A percentile compares a stretch with the other conserved stretches of the same genome.
Evolutionary conservation across 208 protist species (phyloP).

Genomic region (Leishmania tropica): DNA sequence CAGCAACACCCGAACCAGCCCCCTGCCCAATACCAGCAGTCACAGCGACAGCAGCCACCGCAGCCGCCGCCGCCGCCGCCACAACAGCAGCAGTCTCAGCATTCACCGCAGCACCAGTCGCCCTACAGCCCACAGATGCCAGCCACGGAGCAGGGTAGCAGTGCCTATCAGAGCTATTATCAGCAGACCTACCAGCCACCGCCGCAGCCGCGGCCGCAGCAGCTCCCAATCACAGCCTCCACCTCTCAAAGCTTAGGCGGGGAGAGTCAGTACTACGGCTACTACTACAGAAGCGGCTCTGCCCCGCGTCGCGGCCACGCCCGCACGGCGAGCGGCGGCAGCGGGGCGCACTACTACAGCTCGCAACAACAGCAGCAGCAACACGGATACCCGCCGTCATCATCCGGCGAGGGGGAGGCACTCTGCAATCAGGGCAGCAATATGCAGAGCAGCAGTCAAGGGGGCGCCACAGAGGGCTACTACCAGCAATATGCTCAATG

Average conservation of each 20-base stretch:
- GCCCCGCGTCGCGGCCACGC: constrained; percentile 1
- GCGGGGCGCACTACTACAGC: not conserved
- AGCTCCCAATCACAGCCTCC: not conserved
- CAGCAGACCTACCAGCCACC: constrained; percentile 13
- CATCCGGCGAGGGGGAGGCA: constrained; percentile 1
- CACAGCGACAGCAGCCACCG: constrained; percentile 1
- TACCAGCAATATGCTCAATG: constrained; percentile 8
- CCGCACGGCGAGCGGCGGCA: constrained; percentile 7
- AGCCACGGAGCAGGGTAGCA: constrained; percentile 4
- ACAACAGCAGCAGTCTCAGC: not conserved
- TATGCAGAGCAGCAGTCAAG: not conserved
- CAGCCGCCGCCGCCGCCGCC: not conserved
- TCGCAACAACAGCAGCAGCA: not conserved
- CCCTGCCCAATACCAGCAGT: not conserved
- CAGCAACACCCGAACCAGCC: not conserved
- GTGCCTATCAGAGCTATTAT: constrained; percentile 8
- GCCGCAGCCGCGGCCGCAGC: constrained; percentile 17
- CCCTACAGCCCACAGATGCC: constrained; percentile 2
- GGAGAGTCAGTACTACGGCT: constrained; percentile 3
- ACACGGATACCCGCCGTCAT: not conserved
- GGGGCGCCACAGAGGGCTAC: constrained; percentile 5
- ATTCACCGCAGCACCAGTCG: not conserved
- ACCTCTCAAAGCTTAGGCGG: not conserved
- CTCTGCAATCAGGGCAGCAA: constrained; percentile 2
- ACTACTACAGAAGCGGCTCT: constrained; percentile 3